Base-by-base conservation (phyloP, 306 rosid genomes). In the Ormosia semicastrata region DNA sequence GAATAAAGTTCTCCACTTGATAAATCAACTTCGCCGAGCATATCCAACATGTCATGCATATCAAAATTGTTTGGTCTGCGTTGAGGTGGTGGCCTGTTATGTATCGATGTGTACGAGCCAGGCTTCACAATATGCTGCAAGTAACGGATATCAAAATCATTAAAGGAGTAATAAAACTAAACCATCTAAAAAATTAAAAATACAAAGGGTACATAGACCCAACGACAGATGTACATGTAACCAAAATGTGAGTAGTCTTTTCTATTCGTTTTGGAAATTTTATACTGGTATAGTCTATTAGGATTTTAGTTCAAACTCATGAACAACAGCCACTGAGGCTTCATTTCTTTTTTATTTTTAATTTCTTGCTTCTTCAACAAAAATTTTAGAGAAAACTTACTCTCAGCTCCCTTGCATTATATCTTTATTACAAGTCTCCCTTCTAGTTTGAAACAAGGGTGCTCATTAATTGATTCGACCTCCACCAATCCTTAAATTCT, bases 91-190 rank as follows among this genome's bases (percentile, higher is more conserved):
- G 88, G 90, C 73, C 68, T 81, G 50, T 43, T 11, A 44, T 87
- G 84, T 43, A 54, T 70, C 84, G 86, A 77, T 62, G 82, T 56
- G 73, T 84, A 87, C 2, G 90, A 87, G 32, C 86, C 90, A 37
- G 80, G 86, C 80, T 78, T 87, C 80, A 81, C 88, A 17, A 77
- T 81, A 47, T 87, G 90, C 90, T 87, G 88, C 64, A 78, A 84
- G 73, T 11, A 68, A 87, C 46, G 80, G 34, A 57, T 29, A 72
- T 54, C 47, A 37, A 72, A 58, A 47, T 54, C 58, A 72, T 56
- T 79, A 54, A 36, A 77, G 76, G 81, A 46, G 17, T 11, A 73
- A 68, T 6, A 50, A 72, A 73, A 36, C 2, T 7, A 58, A 43
- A 34, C 13, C 12, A 43, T 37, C 7, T 72, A 6, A 66, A 53